Evolutionary conservation across 2,329 filamentous ascomycete genomes (phyloP), one percentile per base, ranked within the genome.

Genomic region (Neofusicoccum laricinum): DNA sequence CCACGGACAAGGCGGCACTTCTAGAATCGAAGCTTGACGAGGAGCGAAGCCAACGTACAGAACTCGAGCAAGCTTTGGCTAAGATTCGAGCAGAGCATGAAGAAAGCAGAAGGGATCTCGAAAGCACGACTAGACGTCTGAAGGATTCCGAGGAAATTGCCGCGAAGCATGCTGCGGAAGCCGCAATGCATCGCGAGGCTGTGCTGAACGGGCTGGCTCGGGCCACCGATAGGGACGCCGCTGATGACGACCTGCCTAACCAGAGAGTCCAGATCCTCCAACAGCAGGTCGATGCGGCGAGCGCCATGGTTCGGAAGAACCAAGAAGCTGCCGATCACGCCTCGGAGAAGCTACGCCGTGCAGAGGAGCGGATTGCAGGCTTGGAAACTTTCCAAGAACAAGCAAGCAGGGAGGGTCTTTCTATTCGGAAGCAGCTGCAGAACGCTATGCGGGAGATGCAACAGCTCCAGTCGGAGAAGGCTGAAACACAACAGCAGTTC

Each of bases 301-400:
- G 92, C 71, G 84, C 83, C 1, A 80, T 98, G 74, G 92, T 93
- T 32, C 91, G 90, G 76, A 92, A 92, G 72, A 96, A 97, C 70
- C 93, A 97, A 75, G 85, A 89, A 66, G 93, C 96, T 65, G 94
- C 93, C 0, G 92, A 99, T 75, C 80, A 84, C 30, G 93, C 93
- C 2, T 90, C 92, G 0, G 93, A 97, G 73, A 96, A 93, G 75
- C 83, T 99, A 61, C 90, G 95, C 61, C 90, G 90, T 65, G 95
- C 95, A 3, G 96, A 99, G 78, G 96, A 98, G 80, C 89, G 95
- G 46, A 98, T 99, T 75, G 96, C 95, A 4, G 95, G 95, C 6
- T 85, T 99, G 3, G 95, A 99, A 76, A 92, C 93, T 32, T 98
- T 98, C 76, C 95, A 99, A 78, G 95, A 99, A 74, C 95, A 99